Percentiles rank a stretch among this genome's conserved stretches.
These are phyloP conservation scores for Thinopyrum elongatum DNA, from an alignment of 176 grass and related monocot genomes.

Conservation along the genomic window DNA sequence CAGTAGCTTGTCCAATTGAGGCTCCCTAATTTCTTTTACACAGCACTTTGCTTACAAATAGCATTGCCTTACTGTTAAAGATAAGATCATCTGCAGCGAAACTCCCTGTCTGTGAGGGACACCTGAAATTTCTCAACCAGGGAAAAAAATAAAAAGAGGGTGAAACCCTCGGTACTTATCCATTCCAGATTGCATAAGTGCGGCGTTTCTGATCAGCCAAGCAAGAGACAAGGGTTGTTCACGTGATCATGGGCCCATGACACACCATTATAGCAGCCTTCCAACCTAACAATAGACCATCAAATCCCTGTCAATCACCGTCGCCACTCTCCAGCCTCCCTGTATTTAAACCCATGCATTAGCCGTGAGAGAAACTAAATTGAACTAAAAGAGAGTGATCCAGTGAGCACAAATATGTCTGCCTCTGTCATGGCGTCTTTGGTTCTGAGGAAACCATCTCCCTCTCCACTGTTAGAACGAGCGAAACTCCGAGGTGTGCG, in stretches of 20 bases:
- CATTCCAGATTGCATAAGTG: conserved; percentile 16
- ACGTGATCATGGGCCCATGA: conserved; percentile 39
- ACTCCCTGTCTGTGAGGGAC: background rate
- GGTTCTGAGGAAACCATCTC: conserved; percentile 25
- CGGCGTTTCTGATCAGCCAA: background rate
- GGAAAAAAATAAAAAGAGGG: background rate
- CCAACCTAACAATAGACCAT: conserved; percentile 27
- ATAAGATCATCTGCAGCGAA: background rate
- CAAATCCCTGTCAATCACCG: background rate
- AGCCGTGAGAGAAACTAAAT: background rate
- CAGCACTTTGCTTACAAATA: too few species aligned
- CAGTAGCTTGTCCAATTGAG: too few species aligned
- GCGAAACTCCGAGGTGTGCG: background rate
- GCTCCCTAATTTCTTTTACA: too few species aligned
- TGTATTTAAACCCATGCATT: conserved; percentile 30
- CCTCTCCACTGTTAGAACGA: background rate
- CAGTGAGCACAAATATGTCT: conserved; percentile 4
- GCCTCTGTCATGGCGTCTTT: conserved; percentile 29
- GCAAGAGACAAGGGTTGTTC: conserved; percentile 3
- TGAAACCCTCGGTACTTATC: background rate
- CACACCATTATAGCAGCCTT: conserved; percentile 1
- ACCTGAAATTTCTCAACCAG: conserved; percentile 17
- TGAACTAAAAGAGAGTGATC: background rate
- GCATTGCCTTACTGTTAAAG: background rate
- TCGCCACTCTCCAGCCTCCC: background rate